These are phyloP conservation scores for Pachyrhizus erosus DNA, from an alignment of 306 rosid genomes.

Conservation along the genomic window DNA sequence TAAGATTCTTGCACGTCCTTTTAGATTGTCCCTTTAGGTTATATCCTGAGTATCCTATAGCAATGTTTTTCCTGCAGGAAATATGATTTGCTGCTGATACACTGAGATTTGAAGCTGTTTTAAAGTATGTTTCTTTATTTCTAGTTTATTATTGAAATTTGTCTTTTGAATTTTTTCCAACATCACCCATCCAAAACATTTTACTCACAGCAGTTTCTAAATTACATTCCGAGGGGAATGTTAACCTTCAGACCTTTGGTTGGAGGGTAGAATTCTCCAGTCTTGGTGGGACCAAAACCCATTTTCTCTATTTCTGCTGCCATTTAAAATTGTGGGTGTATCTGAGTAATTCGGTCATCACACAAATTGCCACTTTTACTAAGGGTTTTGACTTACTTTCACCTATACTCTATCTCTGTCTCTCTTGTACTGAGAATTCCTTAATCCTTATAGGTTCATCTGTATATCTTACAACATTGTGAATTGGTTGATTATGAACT, in stretches of 20 bases:
- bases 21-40: too few species aligned
- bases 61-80: too few species aligned
- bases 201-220: background rate
- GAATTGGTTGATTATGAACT: background rate
- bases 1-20: too few species aligned
- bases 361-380: background rate
- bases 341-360: background rate
- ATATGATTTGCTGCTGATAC: background rate
- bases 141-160: background rate
- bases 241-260: background rate
- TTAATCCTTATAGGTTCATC: background rate
- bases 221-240: constrained; percentile 1
- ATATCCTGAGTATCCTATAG: too few species aligned
- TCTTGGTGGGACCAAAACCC: constrained; percentile 9
- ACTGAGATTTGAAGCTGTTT: constrained; percentile 1
- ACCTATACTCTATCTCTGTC: background rate
- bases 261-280: constrained; percentile 4
- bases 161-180: background rate
- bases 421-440: background rate
- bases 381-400: background rate
- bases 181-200: background rate
- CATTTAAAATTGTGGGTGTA: background rate
- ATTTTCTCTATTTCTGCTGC: constrained; percentile 4
- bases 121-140: background rate
- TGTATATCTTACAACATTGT: background rate